phyloP scores from a whole-genome alignment of 805 yeast species.

The Kregervanrija delftensis region DNA sequence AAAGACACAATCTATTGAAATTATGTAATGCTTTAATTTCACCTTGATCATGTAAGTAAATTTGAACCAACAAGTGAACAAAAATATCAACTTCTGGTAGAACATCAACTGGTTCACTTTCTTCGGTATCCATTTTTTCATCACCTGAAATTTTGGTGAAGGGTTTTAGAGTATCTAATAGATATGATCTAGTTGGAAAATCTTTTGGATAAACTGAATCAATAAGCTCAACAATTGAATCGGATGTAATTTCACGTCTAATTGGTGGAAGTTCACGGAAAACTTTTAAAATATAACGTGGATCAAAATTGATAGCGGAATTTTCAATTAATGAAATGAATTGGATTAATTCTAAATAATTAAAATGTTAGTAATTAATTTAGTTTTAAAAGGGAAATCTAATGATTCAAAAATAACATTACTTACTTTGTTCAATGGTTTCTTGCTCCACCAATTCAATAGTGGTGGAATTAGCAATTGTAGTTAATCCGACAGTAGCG shows the following conservation, averaged over 20 bases:
- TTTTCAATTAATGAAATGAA: slow-evolving; percentile 22
- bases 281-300: slow-evolving; percentile 80
- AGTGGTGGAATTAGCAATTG: too few relatives aligned
- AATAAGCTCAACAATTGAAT: slow-evolving; percentile 49
- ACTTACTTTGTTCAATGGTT: slow-evolving; percentile 5
- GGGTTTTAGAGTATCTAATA: slow-evolving; percentile 30
- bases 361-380: neutral
- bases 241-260: slow-evolving; percentile 55
- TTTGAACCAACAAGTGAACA: slow-evolving; percentile 70
- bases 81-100: slow-evolving; percentile 79
- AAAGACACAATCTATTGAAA: slow-evolving; percentile 47
- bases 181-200: slow-evolving; percentile 31
- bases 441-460: too few relatives aligned
- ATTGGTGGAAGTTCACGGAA: slow-evolving; percentile 75
- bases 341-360: slow-evolving; percentile 11
- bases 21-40: slow-evolving; percentile 41
- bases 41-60: slow-evolving; percentile 61
- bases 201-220: slow-evolving; percentile 48
- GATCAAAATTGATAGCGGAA: slow-evolving; percentile 57
- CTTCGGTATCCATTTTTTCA: slow-evolving; percentile 26
- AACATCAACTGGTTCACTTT: slow-evolving; percentile 30
- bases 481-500: too few relatives aligned
- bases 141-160: slow-evolving; percentile 25
- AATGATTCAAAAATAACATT: neutral
- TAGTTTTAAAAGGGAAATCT: too few relatives aligned